Percentiles rank a stretch among this genome's conserved stretches.
Evolutionary conservation across 1,139 yeast genomes (phyloP).

Genomic region (Martiniozyma asiatica): DNA sequence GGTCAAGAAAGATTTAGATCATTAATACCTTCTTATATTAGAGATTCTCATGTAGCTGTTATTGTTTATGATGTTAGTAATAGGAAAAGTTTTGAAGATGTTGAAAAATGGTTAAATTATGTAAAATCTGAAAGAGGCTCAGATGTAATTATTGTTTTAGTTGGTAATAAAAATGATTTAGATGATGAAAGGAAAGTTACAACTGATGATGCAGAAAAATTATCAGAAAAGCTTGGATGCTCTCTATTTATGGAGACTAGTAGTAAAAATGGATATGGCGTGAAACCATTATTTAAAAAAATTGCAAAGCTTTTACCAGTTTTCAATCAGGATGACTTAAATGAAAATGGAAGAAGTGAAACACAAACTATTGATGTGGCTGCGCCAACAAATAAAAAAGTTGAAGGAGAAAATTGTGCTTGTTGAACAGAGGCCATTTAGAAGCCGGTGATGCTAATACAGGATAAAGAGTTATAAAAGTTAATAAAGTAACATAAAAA

Average conservation of each 20-base stretch:
- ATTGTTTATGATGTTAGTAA: conserved; percentile 89
- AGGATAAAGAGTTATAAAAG: no score
- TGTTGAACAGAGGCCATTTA: no score
- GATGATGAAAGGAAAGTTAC: conserved; percentile 65
- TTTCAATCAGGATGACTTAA: conserved; percentile 29
- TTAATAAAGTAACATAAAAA: background rate
- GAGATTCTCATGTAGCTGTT: conserved; percentile 96
- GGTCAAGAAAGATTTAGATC: conserved; percentile 80
- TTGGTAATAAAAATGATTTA: conserved; percentile 74
- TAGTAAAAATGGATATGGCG: conserved; percentile 91
- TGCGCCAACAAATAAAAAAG: conserved; percentile 14
- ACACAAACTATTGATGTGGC: conserved; percentile 23
- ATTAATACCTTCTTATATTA: conserved; percentile 82
- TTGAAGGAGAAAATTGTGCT: conserved; percentile 16
- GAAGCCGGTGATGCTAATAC: no score
- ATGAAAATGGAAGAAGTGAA: conserved; percentile 11
- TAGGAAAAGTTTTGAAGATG: conserved; percentile 65
- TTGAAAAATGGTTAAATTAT: conserved; percentile 75
- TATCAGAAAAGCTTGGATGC: conserved; percentile 69
- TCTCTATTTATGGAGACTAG: conserved; percentile 83
- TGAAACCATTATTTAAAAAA: conserved; percentile 75
- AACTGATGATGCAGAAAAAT: conserved; percentile 65
- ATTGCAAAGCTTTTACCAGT: conserved; percentile 90
- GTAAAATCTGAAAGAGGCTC: conserved; percentile 66
- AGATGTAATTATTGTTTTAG: conserved; percentile 57